Evolutionary conservation across 306 rosid species (phyloP), one percentile per base, ranked within the genome.

Genomic region (Acacia confusa): DNA sequence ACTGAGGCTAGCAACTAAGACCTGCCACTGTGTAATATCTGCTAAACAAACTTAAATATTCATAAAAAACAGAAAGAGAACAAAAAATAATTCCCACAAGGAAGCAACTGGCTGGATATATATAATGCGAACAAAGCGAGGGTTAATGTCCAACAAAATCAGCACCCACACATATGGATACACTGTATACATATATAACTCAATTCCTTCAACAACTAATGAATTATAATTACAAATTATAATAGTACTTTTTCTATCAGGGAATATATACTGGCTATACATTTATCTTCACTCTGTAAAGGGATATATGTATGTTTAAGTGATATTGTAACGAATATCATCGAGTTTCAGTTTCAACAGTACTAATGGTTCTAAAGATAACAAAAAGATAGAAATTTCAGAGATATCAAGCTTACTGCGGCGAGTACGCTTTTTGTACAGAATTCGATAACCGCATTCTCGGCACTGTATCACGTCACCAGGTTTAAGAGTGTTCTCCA

Each of bases 361-460:
- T 41, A 17, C 61, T 22, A 34, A 61, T 14, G 53, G 12, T 14
- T 44, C 63, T 4, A 9, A 40, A 68, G 25, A 6, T 0, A 32
- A 28, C 28, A 15, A 22, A 0, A 44, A 3, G 67, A 36, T 13
- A 66, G 22, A 22, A 13, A 1, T 30, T 66, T 41, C 30, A 57
- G 50, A 14, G 70, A 4, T 34, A 63, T 40, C 14, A 76, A 76
- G 65, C 92, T 77, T 88, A 94, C 98, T 92, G 82, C 98, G 96
- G 68, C 99, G 96, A 53, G 99, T 95, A 82, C 98, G 99, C 89
- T 95, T 95, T 94, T 95, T 93, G 91, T 95, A 95, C 28, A 95
- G 90, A 73, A 95, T 95, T 38, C 98, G 89, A 77, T 95, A 95
- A 65, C 98, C 99, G 47, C 99, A 95, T 80, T 95, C 99, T 0